Conservation (phyloP, 495 filamentous ascomycete genomes). For the Aspergillus funiculosus region DNA sequence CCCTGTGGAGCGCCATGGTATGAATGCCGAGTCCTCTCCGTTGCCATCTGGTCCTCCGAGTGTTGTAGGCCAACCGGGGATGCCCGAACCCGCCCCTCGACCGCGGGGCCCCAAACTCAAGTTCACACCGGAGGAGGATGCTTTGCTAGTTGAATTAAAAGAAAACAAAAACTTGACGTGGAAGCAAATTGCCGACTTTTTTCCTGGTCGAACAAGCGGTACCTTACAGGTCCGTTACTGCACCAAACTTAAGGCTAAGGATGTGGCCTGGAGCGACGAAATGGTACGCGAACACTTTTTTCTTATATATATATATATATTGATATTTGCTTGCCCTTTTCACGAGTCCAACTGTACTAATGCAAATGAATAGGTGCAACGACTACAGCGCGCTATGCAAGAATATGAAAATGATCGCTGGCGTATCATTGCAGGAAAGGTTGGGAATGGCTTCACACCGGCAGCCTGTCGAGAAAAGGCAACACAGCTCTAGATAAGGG, state of each 20-base stretch:
- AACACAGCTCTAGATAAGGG: conserved; percentile 38
- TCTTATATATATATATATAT: conserved; percentile 9
- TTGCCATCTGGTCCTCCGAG: conserved; percentile 49
- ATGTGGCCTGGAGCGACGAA: conserved; percentile 85
- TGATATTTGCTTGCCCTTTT: not conserved
- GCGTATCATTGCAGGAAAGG: conserved; percentile 79
- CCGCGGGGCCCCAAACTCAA: conserved; percentile 82
- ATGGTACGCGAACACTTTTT: conserved; percentile 55
- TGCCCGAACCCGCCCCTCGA: conserved; percentile 69
- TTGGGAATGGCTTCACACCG: conserved; percentile 79
- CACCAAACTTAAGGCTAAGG: conserved; percentile 87
- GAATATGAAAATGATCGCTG: conserved; percentile 90
- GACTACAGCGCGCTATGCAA: conserved; percentile 69
- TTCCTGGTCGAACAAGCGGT: conserved; percentile 79
- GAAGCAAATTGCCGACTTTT: conserved; percentile 95
- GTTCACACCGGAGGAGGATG: conserved; percentile 85
- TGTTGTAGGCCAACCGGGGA: conserved; percentile 73
- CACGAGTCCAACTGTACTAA: not conserved
- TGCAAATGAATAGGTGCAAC: conserved; percentile 55
- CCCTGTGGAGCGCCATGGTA: conserved; percentile 22
- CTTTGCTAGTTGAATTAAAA: conserved; percentile 77
- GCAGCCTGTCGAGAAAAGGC: conserved; percentile 80
- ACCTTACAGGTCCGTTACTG: conserved; percentile 92
- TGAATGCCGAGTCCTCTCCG: conserved; percentile 24
- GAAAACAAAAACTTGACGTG: conserved; percentile 89